These are phyloP conservation scores for Eutrema japonicum DNA, from an alignment of 345 rosid species.

Conservation along the genomic window DNA sequence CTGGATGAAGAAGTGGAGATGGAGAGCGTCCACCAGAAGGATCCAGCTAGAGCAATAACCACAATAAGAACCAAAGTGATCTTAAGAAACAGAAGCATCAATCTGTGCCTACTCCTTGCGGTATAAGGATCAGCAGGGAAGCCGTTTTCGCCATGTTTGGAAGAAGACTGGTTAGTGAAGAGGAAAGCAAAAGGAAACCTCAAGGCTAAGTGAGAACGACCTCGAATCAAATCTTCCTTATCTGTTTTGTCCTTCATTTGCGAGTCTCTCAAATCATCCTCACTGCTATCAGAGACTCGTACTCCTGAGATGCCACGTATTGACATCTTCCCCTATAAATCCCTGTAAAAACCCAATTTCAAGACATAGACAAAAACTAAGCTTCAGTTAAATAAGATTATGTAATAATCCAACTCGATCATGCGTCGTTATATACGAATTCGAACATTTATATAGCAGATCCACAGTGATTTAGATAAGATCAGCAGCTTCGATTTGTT, in stretches of 20 bases:
- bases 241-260: slow-evolving; percentile 80
- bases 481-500: slow-evolving; percentile 30
- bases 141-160: slow-evolving; percentile 73
- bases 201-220: slow-evolving; percentile 54
- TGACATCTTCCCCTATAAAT: slow-evolving; percentile 53
- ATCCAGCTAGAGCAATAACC: slow-evolving; percentile 69
- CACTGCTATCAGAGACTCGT: slow-evolving; percentile 64
- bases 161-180: slow-evolving; percentile 55
- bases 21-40: slow-evolving; percentile 93
- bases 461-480: slow-evolving; percentile 45
- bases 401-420: not conserved
- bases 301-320: slow-evolving; percentile 67
- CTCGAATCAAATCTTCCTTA: slow-evolving; percentile 63
- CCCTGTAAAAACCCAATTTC: slow-evolving; percentile 13
- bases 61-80: slow-evolving; percentile 73
- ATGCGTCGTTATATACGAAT: not conserved
- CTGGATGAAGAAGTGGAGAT: slow-evolving; percentile 69
- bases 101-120: slow-evolving; percentile 67
- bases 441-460: slow-evolving; percentile 39
- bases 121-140: slow-evolving; percentile 59
- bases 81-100: slow-evolving; percentile 63
- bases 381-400: not conserved
- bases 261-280: slow-evolving; percentile 70
- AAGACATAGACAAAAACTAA: not conserved
- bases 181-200: slow-evolving; percentile 66